A percentile compares a stretch with the other conserved stretches of the same genome.
Evolutionary conservation across 257 asterid genomes (phyloP).

Genomic region (Solanum lignicaule): DNA sequence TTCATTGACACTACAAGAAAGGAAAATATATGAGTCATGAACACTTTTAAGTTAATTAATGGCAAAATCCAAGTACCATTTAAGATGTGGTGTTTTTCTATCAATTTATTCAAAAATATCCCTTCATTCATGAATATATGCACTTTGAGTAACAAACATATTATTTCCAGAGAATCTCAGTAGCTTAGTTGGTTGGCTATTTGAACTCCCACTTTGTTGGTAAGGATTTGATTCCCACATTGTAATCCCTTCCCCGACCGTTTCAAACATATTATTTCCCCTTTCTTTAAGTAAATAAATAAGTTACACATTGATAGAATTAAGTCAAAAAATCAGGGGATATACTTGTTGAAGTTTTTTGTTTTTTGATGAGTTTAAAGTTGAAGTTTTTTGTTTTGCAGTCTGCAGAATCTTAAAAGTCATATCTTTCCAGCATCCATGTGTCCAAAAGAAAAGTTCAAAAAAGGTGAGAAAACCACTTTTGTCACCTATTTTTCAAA

Average conservation of each 20-base stretch:
- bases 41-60: background rate
- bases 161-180: background rate
- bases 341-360: too few relatives aligned
- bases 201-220: background rate
- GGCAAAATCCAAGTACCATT: background rate
- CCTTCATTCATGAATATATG: background rate
- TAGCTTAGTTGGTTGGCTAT: background rate
- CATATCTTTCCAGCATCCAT: constrained; percentile 5
- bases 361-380: too few relatives aligned
- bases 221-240: too few relatives aligned
- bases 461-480: background rate
- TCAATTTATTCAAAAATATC: background rate
- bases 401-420: constrained; percentile 4
- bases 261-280: background rate
- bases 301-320: background rate
- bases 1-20: background rate
- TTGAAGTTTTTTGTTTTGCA: background rate
- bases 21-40: background rate
- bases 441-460: constrained; percentile 5
- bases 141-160: background rate
- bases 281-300: background rate
- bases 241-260: background rate
- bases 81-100: background rate
- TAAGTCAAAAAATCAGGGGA: background rate
- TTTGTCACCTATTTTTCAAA: background rate